Evolutionary conservation across 202 grass and related monocot genomes (phyloP), one percentile per base, ranked within the genome.

Genomic region (Elaeis oleifera): DNA sequence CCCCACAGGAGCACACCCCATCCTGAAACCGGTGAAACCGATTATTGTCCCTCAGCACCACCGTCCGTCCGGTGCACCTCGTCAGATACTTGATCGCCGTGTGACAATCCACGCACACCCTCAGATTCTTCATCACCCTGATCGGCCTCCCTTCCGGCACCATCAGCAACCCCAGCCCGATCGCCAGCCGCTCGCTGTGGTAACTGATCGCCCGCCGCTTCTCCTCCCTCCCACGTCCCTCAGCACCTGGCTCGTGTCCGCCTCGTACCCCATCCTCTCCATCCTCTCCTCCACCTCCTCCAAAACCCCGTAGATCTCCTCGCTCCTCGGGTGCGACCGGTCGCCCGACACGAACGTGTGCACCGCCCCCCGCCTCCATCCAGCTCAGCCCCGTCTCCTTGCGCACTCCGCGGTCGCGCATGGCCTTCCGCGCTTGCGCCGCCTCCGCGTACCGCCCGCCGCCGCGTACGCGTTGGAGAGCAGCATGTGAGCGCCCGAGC

Each of bases 31-130:
- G 71, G 56, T 97, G 94, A 61, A 97, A 97, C 16, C 85, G 76
- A 53, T 82, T 74, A 67, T 89, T 86, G 65, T 97, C 94, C 72
- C 94, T 86, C 48, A 92, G 76, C 67, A 97, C 36, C 32, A 97
- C 74, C 59, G 78, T 59, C 69, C 88, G 80, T 51, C 77, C 75
- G 6, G 94, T 92, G 72, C 94, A 97, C 63, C 89, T 92, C 36
- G 74, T 84, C 66, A 97, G 63, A 71, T 84, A 89, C 69, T 97
- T 92, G 70, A 97, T 78, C 39, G 94, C 94, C 51, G 69, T 89
- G 63, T 97, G 94, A 68, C 92, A 97, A 78, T 97, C 92, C 71
- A 79, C 76, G 75, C 94, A 92, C 69, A 97, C 92, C 59, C 85
- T 77, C 31, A 92, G 54, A 59, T 92, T 97, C 77, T 97, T 97